A percentile compares a stretch with the other conserved stretches of the same genome.
These are phyloP conservation scores for Pilaira anomala DNA, from an alignment of 192 early-diverging fungal species.

Conservation along the genomic window DNA sequence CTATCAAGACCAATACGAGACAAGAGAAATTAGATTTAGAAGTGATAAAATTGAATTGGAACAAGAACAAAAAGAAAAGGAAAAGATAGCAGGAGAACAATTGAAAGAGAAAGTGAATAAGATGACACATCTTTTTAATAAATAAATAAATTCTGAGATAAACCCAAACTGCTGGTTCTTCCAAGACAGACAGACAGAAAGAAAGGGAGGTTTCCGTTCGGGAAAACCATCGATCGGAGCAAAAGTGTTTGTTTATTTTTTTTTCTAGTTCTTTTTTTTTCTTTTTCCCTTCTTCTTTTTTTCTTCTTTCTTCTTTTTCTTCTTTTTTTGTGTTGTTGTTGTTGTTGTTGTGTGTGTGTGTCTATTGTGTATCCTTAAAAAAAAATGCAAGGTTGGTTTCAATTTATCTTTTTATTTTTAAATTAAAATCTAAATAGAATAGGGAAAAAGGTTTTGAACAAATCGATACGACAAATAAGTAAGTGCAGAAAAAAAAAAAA, in stretches of 20 bases:
- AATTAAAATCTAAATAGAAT: background rate
- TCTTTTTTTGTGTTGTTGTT: background rate
- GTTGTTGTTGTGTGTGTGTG: no score
- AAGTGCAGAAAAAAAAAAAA: no score
- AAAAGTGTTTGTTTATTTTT: background rate
- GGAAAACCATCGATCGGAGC: no score
- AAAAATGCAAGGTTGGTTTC: slow-evolving; percentile 6
- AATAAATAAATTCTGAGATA: no score
- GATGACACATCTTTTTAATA: background rate
- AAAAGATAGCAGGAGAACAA: background rate
- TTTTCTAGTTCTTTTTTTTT: background rate
- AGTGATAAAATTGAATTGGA: background rate
- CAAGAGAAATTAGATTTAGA: background rate
- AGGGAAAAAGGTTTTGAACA: background rate
- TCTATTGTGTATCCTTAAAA: no score
- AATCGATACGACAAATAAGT: background rate
- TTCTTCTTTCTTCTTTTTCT: slow-evolving; percentile 1
- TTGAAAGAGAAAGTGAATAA: background rate
- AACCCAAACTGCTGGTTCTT: no score
- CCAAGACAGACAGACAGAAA: no score
- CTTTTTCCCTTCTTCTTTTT: slow-evolving; percentile 1
- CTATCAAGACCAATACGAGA: slow-evolving; percentile 19
- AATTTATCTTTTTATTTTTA: background rate
- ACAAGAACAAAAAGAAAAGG: background rate
- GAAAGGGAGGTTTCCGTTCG: no score